phyloP scores from a whole-genome alignment of 768 basidiomycete species.

The Rhizopogon vesiculosus region DNA sequence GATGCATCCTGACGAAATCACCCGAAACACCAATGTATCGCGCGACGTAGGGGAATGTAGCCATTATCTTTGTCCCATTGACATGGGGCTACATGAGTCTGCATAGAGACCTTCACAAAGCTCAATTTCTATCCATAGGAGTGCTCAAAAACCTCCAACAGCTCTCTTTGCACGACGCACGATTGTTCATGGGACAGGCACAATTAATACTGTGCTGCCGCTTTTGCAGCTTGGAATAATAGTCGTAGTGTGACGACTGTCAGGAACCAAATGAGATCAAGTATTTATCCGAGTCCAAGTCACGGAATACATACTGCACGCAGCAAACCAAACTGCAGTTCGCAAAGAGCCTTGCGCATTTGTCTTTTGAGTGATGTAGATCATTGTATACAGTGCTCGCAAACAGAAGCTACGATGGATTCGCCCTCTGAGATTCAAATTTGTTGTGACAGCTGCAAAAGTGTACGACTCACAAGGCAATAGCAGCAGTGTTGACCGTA shows the following conservation, averaged over 20 bases:
- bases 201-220: background rate
- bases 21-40: too few species aligned
- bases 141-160: too few species aligned
- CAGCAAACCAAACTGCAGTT: background rate
- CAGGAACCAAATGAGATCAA: background rate
- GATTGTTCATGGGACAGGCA: too few species aligned
- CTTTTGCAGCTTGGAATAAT: background rate
- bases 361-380: constrained; percentile 1
- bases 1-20: too few species aligned
- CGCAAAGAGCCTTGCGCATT: background rate
- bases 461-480: background rate
- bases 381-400: background rate
- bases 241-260: background rate
- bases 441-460: background rate
- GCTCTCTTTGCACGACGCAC: too few species aligned
- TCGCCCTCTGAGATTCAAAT: too few species aligned
- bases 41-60: too few species aligned
- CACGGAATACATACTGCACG: background rate
- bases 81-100: too few species aligned
- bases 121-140: too few species aligned
- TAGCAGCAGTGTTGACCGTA: constrained; percentile 1
- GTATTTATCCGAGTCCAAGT: background rate
- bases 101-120: too few species aligned
- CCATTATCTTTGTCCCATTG: too few species aligned
- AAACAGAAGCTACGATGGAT: background rate